Evolutionary conservation across 2,329 filamentous ascomycete species (phyloP).

Genomic region (Phaeosphaeria sp.): DNA sequence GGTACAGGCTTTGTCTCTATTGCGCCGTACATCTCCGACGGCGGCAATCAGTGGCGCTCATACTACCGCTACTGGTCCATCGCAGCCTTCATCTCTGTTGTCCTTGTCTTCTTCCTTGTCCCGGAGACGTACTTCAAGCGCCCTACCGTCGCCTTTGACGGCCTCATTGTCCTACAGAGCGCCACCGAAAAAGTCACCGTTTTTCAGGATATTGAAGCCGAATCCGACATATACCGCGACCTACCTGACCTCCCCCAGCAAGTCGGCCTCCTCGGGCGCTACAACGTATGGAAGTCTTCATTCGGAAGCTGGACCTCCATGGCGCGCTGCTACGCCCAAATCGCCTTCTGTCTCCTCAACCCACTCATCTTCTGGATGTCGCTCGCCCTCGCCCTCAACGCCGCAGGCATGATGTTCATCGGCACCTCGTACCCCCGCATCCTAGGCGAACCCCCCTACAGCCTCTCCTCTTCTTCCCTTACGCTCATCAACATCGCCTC

Average conservation of each 20-base stretch:
- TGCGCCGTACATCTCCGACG: constrained; percentile 34
- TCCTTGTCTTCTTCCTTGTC: constrained; percentile 39
- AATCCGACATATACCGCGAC: constrained; percentile 33
- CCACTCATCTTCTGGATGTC: constrained; percentile 43
- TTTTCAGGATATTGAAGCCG: constrained; percentile 42
- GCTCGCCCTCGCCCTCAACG: constrained; percentile 31
- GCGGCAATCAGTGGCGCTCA: constrained; percentile 38
- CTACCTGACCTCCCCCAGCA: constrained; percentile 24
- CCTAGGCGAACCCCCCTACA: constrained; percentile 31
- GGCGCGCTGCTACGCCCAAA: constrained; percentile 32
- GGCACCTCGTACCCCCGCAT: constrained; percentile 30
- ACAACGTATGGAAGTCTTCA: constrained; percentile 22
- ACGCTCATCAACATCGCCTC: constrained; percentile 27
- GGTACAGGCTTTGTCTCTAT: constrained; percentile 32
- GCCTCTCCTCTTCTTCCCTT: constrained; percentile 18
- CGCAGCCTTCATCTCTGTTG: constrained; percentile 28
- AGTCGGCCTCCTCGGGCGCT: constrained; percentile 15
- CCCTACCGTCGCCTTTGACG: constrained; percentile 51
- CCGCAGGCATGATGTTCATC: constrained; percentile 40
- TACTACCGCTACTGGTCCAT: constrained; percentile 44
- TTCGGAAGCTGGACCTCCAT: constrained; percentile 35
- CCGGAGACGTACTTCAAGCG: constrained; percentile 53
- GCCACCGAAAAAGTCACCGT: constrained; percentile 49
- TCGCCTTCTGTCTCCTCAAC: constrained; percentile 35
- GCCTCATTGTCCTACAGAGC: constrained; percentile 48